A percentile compares a stretch with the other conserved stretches of the same genome.
Conservation (phyloP, 2,329 filamentous ascomycete species). For the Shiraia sp. region DNA sequence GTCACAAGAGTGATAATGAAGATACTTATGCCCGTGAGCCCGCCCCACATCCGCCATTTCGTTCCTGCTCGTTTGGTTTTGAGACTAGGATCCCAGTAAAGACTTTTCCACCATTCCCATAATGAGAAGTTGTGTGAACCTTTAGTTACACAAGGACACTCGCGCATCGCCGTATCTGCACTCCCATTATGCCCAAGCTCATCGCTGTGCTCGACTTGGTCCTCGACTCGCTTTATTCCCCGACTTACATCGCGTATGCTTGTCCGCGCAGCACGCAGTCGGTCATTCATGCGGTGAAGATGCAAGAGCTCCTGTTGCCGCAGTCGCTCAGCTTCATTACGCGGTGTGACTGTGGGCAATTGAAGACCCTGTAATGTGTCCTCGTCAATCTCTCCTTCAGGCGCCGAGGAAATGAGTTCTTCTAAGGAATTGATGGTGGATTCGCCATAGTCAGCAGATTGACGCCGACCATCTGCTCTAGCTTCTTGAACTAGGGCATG, state of each 20-base stretch:
- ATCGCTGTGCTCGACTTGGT: slow-evolving; percentile 43
- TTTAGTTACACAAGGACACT: slow-evolving; percentile 24
- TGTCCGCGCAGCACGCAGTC: slow-evolving; percentile 45
- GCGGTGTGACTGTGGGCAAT: slow-evolving; percentile 30
- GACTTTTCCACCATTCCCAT: slow-evolving; percentile 25
- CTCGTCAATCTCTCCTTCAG: slow-evolving; percentile 32
- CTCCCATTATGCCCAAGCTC: slow-evolving; percentile 16
- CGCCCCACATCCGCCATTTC: slow-evolving; percentile 25
- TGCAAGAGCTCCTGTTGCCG: slow-evolving; percentile 48
- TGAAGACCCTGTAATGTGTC: slow-evolving; percentile 38
- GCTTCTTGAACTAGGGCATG: slow-evolving; percentile 48
- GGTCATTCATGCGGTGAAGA: slow-evolving; percentile 48
- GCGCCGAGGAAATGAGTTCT: slow-evolving; percentile 44
- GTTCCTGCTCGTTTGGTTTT: slow-evolving; percentile 17
- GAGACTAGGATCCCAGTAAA: slow-evolving; percentile 32
- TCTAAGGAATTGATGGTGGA: slow-evolving; percentile 54
- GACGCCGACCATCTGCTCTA: slow-evolving; percentile 22
- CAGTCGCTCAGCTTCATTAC: slow-evolving; percentile 47
- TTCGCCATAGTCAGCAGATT: slow-evolving; percentile 46
- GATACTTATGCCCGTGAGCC: slow-evolving; percentile 47
- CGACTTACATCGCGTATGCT: slow-evolving; percentile 50
- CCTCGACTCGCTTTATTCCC: slow-evolving; percentile 48
- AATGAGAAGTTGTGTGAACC: slow-evolving; percentile 16
- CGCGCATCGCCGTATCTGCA: slow-evolving; percentile 11
- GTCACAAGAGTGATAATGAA: slow-evolving; percentile 45